Percentiles rank a stretch among this genome's conserved stretches.
Evolutionary conservation across 805 yeast genomes (phyloP).

Genomic region (Wickerhamomyces rabaulensis): DNA sequence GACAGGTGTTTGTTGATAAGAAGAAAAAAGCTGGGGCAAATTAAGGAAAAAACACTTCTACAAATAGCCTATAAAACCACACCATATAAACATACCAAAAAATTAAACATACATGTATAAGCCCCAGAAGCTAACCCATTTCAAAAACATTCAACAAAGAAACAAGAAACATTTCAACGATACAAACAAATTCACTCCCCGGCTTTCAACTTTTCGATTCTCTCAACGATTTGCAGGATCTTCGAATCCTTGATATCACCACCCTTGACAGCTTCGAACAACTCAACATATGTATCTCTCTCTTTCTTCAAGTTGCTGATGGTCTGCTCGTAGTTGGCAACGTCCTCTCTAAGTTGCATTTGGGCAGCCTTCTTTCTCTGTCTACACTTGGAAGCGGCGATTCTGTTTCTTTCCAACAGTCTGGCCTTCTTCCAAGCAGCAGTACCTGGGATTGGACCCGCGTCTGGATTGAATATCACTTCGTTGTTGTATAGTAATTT

Average conservation of each 20-base stretch:
- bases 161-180: background rate
- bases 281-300: slow-evolving; percentile 15
- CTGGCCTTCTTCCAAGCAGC: slow-evolving; percentile 66
- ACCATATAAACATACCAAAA: too few species aligned
- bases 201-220: background rate
- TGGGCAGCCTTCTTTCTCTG: slow-evolving; percentile 68
- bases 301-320: slow-evolving; percentile 33
- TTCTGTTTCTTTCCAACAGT: slow-evolving; percentile 53
- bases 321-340: slow-evolving; percentile 42
- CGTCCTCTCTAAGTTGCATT: slow-evolving; percentile 56
- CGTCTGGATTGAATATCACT: slow-evolving; percentile 42
- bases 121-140: background rate
- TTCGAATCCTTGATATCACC: background rate
- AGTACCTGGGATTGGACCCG: slow-evolving; percentile 59
- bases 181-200: background rate
- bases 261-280: slow-evolving; percentile 5
- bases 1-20: too few species aligned
- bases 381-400: slow-evolving; percentile 68
- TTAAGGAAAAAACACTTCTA: too few species aligned
- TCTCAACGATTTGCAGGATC: background rate
- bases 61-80: too few species aligned
- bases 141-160: background rate
- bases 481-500: slow-evolving; percentile 44
- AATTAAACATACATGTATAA: too few species aligned
- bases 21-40: too few species aligned